Evolutionary conservation across 768 basidiomycete genomes (phyloP).

Genomic region (Tulasnella sp.): DNA sequence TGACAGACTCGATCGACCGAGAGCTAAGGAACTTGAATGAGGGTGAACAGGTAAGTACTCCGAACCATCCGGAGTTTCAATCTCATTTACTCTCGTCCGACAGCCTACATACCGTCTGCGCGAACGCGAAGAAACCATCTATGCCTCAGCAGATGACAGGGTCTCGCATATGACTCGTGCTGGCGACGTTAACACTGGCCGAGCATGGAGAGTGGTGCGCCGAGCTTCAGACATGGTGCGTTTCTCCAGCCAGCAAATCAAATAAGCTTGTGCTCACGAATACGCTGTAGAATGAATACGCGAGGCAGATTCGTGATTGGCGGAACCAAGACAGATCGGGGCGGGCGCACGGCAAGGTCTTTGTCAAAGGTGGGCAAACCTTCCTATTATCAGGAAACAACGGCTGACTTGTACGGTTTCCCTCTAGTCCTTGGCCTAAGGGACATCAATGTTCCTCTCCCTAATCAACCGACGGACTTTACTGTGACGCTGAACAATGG

Average conservation of each 20-base stretch:
- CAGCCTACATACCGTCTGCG: slow-evolving; percentile 72
- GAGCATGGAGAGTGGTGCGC: slow-evolving; percentile 80
- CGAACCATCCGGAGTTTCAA: background rate
- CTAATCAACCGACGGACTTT: slow-evolving; percentile 61
- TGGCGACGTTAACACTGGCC: slow-evolving; percentile 73
- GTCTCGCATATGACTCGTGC: slow-evolving; percentile 62
- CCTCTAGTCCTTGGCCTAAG: slow-evolving; percentile 64
- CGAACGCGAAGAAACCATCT: slow-evolving; percentile 67
- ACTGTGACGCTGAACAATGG: slow-evolving; percentile 93
- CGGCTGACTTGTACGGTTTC: background rate
- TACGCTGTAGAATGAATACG: slow-evolving; percentile 75
- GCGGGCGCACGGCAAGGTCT: slow-evolving; percentile 85
- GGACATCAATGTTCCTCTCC: slow-evolving; percentile 68
- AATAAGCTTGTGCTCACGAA: background rate
- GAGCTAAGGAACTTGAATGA: slow-evolving; percentile 47
- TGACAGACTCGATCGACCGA: slow-evolving; percentile 41
- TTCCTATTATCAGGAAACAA: slow-evolving; percentile 16
- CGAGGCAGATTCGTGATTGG: slow-evolving; percentile 79
- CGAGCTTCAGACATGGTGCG: slow-evolving; percentile 91
- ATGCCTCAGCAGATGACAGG: slow-evolving; percentile 66
- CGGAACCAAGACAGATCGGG: slow-evolving; percentile 66
- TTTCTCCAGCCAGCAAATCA: background rate
- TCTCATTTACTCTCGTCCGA: slow-evolving; percentile 14
- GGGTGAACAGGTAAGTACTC: slow-evolving; percentile 32
- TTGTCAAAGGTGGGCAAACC: slow-evolving; percentile 66